Conservation (phyloP, 352 stramenopile species). For the Phytophthora citricola region DNA sequence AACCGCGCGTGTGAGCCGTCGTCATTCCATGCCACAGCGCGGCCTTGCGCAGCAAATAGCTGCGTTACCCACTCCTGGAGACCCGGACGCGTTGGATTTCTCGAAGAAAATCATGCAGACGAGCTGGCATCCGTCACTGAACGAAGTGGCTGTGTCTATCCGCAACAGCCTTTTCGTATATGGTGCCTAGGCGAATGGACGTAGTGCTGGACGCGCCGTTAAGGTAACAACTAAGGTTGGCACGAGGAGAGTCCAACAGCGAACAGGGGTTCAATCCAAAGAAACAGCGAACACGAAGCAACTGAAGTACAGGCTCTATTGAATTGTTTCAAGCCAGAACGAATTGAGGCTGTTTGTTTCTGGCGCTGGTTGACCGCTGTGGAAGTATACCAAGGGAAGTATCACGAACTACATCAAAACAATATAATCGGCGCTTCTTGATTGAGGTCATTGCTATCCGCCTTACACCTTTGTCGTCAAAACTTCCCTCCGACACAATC, state of each 20-base stretch:
- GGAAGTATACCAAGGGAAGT: conserved; percentile 34
- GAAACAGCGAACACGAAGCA: conserved; percentile 24
- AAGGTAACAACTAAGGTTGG: conserved; percentile 3
- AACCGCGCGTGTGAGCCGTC: conserved; percentile 49
- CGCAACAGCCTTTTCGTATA: conserved; percentile 90
- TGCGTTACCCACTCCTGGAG: conserved; percentile 32
- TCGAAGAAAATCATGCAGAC: conserved; percentile 88
- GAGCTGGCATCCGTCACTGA: conserved; percentile 83
- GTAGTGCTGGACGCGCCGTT: conserved; percentile 1
- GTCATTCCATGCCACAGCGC: conserved; percentile 77
- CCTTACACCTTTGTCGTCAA: no score
- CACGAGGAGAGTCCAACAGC: conserved; percentile 18
- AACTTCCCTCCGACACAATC: no score
- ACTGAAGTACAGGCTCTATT: conserved; percentile 16
- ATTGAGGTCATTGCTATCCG: no score
- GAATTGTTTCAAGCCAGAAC: conserved; percentile 6
- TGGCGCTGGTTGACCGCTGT: conserved; percentile 2
- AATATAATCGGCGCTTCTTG: neutral
- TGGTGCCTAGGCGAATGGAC: conserved; percentile 40
- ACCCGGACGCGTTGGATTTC: conserved; percentile 76
- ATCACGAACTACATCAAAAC: conserved; percentile 32
- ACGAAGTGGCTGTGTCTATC: conserved; percentile 83
- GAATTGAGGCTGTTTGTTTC: conserved; percentile 1
- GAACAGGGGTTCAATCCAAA: conserved; percentile 13
- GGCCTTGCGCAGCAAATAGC: conserved; percentile 69